phyloP scores from a whole-genome alignment of 768 basidiomycete genomes.

The Clathrus columnatus region DNA sequence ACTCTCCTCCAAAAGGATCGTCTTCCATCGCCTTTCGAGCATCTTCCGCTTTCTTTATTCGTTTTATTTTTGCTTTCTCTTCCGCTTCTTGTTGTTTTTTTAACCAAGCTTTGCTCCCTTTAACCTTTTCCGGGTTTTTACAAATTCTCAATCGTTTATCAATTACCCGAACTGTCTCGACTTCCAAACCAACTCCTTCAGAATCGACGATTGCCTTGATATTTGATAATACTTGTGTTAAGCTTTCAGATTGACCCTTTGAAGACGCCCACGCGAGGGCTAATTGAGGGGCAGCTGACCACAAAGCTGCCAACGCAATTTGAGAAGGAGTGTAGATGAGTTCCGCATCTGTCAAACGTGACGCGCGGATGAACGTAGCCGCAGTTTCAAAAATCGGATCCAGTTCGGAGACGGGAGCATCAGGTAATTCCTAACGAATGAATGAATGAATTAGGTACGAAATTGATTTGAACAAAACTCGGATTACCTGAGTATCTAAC shows the following conservation, averaged over 20 bases:
- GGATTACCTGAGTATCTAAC: constrained; percentile 74
- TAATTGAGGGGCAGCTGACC: constrained; percentile 52
- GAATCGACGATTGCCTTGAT: constrained; percentile 48
- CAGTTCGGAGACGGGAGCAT: constrained; percentile 39
- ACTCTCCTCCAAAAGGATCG: constrained; percentile 65
- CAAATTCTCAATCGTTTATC: constrained; percentile 81
- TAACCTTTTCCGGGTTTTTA: constrained; percentile 93
- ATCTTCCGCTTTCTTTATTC: constrained; percentile 35
- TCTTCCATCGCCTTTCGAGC: constrained; percentile 51
- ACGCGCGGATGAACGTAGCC: constrained; percentile 56
- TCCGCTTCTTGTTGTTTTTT: constrained; percentile 67
- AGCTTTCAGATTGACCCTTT: constrained; percentile 27
- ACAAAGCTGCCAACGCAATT: constrained; percentile 77
- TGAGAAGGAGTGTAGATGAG: constrained; percentile 90
- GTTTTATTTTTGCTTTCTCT: constrained; percentile 57
- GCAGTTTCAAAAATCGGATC: constrained; percentile 57
- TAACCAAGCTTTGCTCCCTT: constrained; percentile 77
- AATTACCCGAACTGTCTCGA: constrained; percentile 81
- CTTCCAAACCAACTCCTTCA: constrained; percentile 55
- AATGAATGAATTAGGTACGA: not conserved
- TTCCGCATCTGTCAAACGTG: constrained; percentile 86
- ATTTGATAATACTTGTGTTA: constrained; percentile 36
- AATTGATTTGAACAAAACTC: not conserved
- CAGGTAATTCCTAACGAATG: constrained; percentile 45
- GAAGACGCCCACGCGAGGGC: constrained; percentile 52